Conservation (phyloP, 192 early-diverging fungal genomes). For the Irineochytrium annulatum region DNA sequence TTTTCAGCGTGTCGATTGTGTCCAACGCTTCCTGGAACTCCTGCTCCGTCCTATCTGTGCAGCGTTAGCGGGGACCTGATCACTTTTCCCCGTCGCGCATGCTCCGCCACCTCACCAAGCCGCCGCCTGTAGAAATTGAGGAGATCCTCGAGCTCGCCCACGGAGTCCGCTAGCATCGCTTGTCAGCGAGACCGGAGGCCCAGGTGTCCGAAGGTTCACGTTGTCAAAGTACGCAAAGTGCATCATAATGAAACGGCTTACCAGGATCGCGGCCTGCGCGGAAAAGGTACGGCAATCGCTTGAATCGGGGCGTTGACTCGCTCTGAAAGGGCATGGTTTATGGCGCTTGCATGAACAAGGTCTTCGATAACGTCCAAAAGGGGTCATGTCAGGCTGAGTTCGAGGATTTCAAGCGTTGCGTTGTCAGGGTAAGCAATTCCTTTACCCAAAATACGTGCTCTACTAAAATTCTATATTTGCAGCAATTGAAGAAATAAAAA, state of each 20-base stretch:
- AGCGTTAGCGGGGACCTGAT: too few species aligned
- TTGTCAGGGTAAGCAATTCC: too few species aligned
- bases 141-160: too few species aligned
- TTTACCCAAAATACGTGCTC: too few species aligned
- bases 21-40: constrained; percentile 36
- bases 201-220: too few species aligned
- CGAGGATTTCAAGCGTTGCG: constrained; percentile 21
- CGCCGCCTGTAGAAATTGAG: too few species aligned
- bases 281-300: not conserved
- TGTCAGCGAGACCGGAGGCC: too few species aligned
- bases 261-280: not conserved
- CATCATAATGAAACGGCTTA: not conserved
- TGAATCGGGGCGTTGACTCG: not conserved
- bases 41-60: constrained; percentile 33
- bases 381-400: constrained; percentile 27
- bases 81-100: too few species aligned
- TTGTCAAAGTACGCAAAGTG: too few species aligned
- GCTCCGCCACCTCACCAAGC: too few species aligned
- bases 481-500: not conserved
- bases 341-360: constrained; percentile 22
- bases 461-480: not conserved
- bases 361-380: constrained; percentile 24
- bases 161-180: too few species aligned
- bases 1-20: constrained; percentile 30
- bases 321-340: constrained; percentile 18